Evolutionary conservation across 2,329 filamentous ascomycete genomes (phyloP), one percentile per base, ranked within the genome.

Genomic region (Epichloe festucae): DNA sequence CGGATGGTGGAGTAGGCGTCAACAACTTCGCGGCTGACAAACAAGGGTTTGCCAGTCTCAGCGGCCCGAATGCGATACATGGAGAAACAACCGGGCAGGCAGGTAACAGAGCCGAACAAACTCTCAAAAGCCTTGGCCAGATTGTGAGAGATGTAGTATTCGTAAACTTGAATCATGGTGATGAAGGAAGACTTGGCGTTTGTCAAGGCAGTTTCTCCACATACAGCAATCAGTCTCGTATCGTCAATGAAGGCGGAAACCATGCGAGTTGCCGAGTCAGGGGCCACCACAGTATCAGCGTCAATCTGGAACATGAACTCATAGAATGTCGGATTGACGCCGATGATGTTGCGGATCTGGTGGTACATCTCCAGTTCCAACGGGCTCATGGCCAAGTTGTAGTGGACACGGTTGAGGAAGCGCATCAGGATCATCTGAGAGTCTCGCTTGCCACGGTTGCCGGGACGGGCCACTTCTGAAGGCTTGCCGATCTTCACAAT

Each of bases 81-180:
- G 62, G 86, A 89, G 79, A 97, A 98, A 79, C 93, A 98, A 74
- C 93, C 93, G 23, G 93, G 93, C 65, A 98, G 76, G 78, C 93
- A 98, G 48, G 93, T 98, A 60, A 98, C 91, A 59, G 88, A 95
- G 53, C 91, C 93, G 65, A 98, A 98, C 61, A 98, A 77, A 71
- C 87, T 93, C 70, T 97, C 91, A 67, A 98, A 98, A 12, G 91
- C 93, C 73, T 98, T 97, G 60, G 87, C 84, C 59, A 98, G 72
- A 67, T 97, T 95, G 75, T 98, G 91, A 49, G 91, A 97, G 63
- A 98, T 98, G 74, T 90, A 98, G 77, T 98, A 98, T 70, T 98
- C 91, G 75, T 97, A 98, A 36, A 98, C 91, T 70, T 98, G 93
- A 66, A 98, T 98, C 91, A 97, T 97, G 49, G 93, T 98, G 59